Percentiles rank a stretch among this genome's conserved stretches.
These are phyloP conservation scores for Colletotrichum lini DNA, from an alignment of 2,329 filamentous ascomycete species.

Conservation along the genomic window DNA sequence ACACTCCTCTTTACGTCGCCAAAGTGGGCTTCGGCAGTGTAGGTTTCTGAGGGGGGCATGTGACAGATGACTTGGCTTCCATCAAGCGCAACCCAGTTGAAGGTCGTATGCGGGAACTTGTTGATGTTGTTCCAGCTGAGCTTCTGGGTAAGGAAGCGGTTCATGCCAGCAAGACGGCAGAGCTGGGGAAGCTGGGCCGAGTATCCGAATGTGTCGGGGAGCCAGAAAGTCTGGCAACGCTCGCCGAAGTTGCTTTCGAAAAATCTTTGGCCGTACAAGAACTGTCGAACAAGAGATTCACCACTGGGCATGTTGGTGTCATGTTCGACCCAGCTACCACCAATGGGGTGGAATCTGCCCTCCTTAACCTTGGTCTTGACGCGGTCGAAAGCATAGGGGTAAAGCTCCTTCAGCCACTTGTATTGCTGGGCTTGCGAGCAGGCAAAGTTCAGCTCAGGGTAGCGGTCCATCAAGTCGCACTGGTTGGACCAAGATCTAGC, in stretches of 20 bases:
- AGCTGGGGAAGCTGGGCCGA: conserved; percentile 95
- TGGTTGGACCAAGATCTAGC: conserved; percentile 97
- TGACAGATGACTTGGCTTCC: conserved; percentile 98
- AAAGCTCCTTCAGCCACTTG: conserved; percentile 94
- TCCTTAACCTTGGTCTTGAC: conserved; percentile 93
- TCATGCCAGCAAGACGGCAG: conserved; percentile 95
- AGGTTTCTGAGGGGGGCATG: conserved; percentile 96
- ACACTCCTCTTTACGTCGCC: conserved; percentile 93
- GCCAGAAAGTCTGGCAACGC: conserved; percentile 93
- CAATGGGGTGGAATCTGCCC: conserved; percentile 93
- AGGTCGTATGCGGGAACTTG: conserved; percentile 97
- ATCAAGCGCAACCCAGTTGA: conserved; percentile 97
- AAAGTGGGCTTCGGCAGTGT: conserved; percentile 94
- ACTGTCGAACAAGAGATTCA: conserved; percentile 93
- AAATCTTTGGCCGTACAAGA: conserved; percentile 94
- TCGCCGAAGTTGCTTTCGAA: conserved; percentile 94
- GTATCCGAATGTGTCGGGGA: conserved; percentile 98
- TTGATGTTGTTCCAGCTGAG: conserved; percentile 99
- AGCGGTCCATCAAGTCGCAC: conserved; percentile 94
- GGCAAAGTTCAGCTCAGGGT: conserved; percentile 92
- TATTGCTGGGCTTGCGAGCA: conserved; percentile 97
- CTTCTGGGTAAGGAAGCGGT: conserved; percentile 96
- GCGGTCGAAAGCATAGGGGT: conserved; percentile 89
- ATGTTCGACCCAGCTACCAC: conserved; percentile 98
- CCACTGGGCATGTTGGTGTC: conserved; percentile 98